Evolutionary conservation across 352 stramenopile species (phyloP).

Genomic region (Phytophthora capsici): DNA sequence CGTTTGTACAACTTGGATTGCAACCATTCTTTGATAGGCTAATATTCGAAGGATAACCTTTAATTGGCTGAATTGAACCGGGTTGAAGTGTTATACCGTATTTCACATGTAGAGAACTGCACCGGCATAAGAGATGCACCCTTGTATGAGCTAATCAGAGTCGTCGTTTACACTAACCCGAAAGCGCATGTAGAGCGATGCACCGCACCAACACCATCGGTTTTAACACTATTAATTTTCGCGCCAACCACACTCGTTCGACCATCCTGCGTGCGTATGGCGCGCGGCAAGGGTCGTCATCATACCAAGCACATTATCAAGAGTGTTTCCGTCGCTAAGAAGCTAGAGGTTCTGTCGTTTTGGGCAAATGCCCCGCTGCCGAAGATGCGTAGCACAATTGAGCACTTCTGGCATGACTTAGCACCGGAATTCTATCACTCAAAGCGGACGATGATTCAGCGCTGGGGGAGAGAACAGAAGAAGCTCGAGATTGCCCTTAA

Average conservation of each 20-base stretch:
- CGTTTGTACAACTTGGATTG: too few species aligned
- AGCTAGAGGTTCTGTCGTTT: background rate
- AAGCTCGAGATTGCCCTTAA: background rate
- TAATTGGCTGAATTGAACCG: too few species aligned
- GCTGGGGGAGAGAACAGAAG: background rate
- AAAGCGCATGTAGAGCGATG: conserved; percentile 10
- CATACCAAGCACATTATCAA: background rate
- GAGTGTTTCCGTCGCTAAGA: background rate
- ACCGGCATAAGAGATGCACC: background rate
- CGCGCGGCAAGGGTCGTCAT: background rate
- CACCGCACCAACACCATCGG: background rate
- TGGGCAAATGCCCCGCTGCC: background rate
- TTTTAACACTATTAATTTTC: background rate
- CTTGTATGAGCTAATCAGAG: background rate
- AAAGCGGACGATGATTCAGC: background rate
- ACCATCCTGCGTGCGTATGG: too few species aligned
- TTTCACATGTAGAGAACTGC: background rate
- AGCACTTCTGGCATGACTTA: background rate
- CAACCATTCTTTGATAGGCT: too few species aligned
- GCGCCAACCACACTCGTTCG: background rate
- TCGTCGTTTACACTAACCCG: background rate
- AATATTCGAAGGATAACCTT: too few species aligned
- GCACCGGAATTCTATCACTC: conserved; percentile 1
- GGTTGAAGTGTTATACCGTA: too few species aligned
- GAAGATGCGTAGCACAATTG: conserved; percentile 1